phyloP scores from a whole-genome alignment of 1,139 yeast species.

The Saccharomyces hybrid region DNA sequence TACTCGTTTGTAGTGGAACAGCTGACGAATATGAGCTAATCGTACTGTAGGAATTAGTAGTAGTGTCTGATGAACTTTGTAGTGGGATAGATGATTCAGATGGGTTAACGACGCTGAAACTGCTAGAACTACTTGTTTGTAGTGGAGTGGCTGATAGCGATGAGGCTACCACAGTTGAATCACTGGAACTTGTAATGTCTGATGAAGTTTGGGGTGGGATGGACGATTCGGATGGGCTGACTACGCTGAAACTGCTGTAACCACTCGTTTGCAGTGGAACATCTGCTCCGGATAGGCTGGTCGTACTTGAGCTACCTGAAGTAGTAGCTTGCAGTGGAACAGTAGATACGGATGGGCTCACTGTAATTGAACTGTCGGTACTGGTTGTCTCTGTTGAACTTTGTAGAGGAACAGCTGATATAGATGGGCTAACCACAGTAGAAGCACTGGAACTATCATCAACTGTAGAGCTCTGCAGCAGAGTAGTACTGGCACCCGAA shows the following conservation, averaged over 20 bases:
- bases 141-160: background rate
- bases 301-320: background rate
- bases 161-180: background rate
- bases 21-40: background rate
- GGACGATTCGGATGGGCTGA: background rate
- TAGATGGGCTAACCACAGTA: background rate
- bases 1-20: background rate
- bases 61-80: background rate
- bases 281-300: too few relatives aligned
- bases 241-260: background rate
- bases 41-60: background rate
- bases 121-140: constrained; percentile 1
- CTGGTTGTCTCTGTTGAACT: background rate
- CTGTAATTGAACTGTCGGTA: background rate
- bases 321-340: background rate
- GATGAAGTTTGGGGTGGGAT: background rate
- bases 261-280: background rate
- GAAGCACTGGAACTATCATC: background rate
- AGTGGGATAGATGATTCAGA: background rate
- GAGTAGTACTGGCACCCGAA: background rate
- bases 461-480: background rate
- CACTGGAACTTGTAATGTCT: background rate
- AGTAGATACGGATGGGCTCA: too few relatives aligned
- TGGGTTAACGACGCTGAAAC: background rate
- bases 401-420: background rate